These are phyloP conservation scores for Penicillium sp. DNA, from an alignment of 2,329 filamentous ascomycete genomes.

Conservation along the genomic window DNA sequence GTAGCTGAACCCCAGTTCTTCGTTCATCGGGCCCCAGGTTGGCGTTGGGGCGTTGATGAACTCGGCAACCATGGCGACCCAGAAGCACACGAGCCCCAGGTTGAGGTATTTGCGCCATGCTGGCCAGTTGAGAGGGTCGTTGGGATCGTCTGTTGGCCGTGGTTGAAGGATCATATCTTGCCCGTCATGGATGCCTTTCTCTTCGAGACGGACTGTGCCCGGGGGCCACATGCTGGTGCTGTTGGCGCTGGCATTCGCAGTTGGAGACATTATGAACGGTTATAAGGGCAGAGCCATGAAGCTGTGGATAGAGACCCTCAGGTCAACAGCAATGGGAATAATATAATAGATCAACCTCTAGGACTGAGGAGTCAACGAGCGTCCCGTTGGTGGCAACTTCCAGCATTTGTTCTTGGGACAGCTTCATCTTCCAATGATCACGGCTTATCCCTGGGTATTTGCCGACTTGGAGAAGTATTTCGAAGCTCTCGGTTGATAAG, in stretches of 20 bases:
- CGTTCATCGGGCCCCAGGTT: conserved; percentile 37
- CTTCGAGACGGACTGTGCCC: conserved; percentile 2
- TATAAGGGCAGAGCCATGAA: too few species aligned
- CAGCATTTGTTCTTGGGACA: background rate
- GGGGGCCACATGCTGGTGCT: conserved; percentile 3
- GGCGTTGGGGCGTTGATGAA: background rate
- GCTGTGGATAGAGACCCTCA: too few species aligned
- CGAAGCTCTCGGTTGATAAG: background rate
- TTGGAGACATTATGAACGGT: background rate
- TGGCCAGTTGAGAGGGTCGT: conserved; percentile 5
- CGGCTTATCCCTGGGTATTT: too few species aligned
- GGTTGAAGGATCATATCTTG: background rate
- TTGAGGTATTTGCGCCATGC: background rate
- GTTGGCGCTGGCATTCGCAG: background rate
- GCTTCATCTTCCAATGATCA: too few species aligned
- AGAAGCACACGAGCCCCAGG: conserved; percentile 1
- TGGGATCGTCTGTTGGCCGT: background rate
- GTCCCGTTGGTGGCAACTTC: background rate
- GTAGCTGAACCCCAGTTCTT: conserved; percentile 50
- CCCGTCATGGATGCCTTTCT: background rate
- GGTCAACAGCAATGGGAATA: too few species aligned
- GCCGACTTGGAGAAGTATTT: background rate
- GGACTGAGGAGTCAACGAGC: background rate
- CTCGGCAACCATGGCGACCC: background rate
- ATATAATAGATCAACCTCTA: background rate